A percentile compares a stretch with the other conserved stretches of the same genome.
phyloP scores from a whole-genome alignment of 2,329 filamentous ascomycete species.

The Shiraia bambusicola region DNA sequence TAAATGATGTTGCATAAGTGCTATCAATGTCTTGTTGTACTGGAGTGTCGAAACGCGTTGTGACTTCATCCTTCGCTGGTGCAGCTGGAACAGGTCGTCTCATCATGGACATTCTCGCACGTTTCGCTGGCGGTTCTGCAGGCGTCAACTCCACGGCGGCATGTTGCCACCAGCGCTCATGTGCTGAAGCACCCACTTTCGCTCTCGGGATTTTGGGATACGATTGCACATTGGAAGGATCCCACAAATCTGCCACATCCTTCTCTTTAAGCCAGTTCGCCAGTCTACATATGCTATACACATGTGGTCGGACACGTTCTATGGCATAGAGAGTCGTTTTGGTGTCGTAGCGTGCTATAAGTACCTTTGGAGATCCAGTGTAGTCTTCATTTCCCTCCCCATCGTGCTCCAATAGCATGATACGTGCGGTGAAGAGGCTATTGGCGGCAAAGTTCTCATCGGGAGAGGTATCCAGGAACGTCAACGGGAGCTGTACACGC shows the following conservation, averaged over 20 bases:
- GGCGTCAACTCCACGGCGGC: constrained; percentile 24
- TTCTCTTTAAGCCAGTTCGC: constrained; percentile 65
- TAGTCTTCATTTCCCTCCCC: constrained; percentile 8
- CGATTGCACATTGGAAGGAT: constrained; percentile 44
- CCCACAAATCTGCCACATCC: constrained; percentile 47
- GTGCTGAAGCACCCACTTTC: background rate
- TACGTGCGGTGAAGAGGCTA: constrained; percentile 38
- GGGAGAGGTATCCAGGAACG: constrained; percentile 38
- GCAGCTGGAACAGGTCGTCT: constrained; percentile 16
- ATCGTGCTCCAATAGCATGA: constrained; percentile 35
- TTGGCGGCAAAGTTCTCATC: constrained; percentile 26
- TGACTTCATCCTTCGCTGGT: constrained; percentile 5
- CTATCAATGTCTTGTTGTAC: constrained; percentile 3
- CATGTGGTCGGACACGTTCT: constrained; percentile 61
- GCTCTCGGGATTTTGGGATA: constrained; percentile 60
- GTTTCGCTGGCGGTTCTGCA: constrained; percentile 20
- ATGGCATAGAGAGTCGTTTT: constrained; percentile 80
- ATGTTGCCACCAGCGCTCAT: constrained; percentile 36
- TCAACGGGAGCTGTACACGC: constrained; percentile 42
- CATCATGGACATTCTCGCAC: constrained; percentile 36
- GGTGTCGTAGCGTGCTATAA: constrained; percentile 37
- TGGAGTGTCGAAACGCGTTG: constrained; percentile 1
- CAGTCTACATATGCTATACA: constrained; percentile 70
- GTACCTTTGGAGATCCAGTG: constrained; percentile 22
- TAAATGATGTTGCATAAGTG: background rate